Evolutionary conservation across 495 filamentous ascomycete genomes (phyloP).

Genomic region (Xylaria castorea): DNA sequence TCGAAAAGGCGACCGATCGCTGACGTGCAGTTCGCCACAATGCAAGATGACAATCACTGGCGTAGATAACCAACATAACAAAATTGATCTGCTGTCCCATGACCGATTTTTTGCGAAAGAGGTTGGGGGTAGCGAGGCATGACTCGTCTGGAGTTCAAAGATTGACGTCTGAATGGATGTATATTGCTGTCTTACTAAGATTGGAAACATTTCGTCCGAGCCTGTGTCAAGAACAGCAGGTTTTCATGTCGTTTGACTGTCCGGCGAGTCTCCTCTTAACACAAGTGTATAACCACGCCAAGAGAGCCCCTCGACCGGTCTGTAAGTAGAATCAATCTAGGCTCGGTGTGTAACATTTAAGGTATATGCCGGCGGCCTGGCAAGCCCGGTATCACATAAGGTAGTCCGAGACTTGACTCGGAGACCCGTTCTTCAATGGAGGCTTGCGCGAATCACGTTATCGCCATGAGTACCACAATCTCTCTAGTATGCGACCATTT

Average conservation of each 20-base stretch:
- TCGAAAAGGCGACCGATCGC: background rate
- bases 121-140: background rate
- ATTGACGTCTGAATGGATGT: background rate
- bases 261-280: background rate
- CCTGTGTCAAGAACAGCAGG: background rate
- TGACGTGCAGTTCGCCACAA: slow-evolving; percentile 15
- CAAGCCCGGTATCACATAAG: background rate
- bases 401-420: background rate
- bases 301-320: background rate
- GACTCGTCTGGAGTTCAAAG: background rate
- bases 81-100: background rate
- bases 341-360: background rate
- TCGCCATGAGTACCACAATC: background rate
- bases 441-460: background rate
- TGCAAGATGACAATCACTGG: slow-evolving; percentile 13
- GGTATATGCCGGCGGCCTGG: background rate
- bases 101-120: background rate
- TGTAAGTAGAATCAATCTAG: background rate
- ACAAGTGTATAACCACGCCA: background rate
- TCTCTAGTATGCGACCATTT: background rate
- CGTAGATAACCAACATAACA: background rate
- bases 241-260: background rate
- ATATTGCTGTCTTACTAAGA: slow-evolving; percentile 2
- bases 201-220: background rate
- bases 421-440: background rate